phyloP scores from a whole-genome alignment of 2,329 filamentous ascomycete species.

The Ophiostoma pallidulum region DNA sequence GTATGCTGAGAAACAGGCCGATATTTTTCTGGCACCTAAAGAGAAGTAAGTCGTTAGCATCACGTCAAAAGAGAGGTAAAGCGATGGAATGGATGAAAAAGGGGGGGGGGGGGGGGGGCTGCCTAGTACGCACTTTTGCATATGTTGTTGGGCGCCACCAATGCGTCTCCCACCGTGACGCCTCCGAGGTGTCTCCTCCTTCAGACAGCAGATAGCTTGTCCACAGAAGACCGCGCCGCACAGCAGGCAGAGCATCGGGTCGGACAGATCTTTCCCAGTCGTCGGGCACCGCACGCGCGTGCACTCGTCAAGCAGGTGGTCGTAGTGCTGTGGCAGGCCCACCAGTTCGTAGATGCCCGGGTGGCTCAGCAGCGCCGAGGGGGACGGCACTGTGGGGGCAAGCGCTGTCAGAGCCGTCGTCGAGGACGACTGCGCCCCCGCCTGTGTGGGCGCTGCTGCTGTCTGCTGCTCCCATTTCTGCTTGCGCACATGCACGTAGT shows the following conservation, averaged over 20 bases:
- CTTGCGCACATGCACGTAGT: slow-evolving; percentile 23
- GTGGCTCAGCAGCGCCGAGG: slow-evolving; percentile 54
- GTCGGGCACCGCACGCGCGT: slow-evolving; percentile 76
- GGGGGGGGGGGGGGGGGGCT: too few species aligned
- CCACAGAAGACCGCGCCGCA: slow-evolving; percentile 96
- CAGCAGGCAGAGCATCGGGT: slow-evolving; percentile 86
- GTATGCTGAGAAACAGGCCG: slow-evolving; percentile 92
- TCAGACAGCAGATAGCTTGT: slow-evolving; percentile 84
- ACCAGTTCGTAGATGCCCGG: slow-evolving; percentile 91
- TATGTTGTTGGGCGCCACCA: slow-evolving; percentile 85
- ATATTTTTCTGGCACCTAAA: slow-evolving; percentile 68
- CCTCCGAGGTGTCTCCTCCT: slow-evolving; percentile 40
- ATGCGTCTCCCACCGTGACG: slow-evolving; percentile 39
- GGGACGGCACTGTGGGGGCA: too few species aligned
- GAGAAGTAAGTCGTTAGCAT: too few species aligned
- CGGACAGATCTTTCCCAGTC: slow-evolving; percentile 81
- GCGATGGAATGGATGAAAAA: too few species aligned
- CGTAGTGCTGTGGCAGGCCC: slow-evolving; percentile 84
- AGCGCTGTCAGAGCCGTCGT: too few species aligned
- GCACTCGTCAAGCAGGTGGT: slow-evolving; percentile 84
- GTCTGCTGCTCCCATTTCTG: slow-evolving; percentile 8
- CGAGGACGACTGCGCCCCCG: slow-evolving; percentile 8
- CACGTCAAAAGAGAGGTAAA: too few species aligned
- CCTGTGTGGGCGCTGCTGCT: neutral
- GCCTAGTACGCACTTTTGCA: slow-evolving; percentile 66